Evolutionary conservation across 805 yeast species (phyloP).

Genomic region (Peterozyma xylosa): DNA sequence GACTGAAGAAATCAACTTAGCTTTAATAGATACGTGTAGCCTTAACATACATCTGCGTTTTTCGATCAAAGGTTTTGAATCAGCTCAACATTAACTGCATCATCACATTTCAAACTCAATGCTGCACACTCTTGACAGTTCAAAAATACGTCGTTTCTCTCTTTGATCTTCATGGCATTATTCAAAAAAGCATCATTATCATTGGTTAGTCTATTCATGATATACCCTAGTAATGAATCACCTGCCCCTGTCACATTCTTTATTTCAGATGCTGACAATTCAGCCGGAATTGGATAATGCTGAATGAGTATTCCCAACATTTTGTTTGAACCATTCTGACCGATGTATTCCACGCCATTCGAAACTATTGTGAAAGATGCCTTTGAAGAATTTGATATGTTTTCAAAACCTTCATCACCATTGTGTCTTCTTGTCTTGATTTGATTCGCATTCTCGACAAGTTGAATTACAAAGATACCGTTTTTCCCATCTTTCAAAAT

Average conservation of each 20-base stretch:
- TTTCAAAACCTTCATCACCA: constrained; percentile 13
- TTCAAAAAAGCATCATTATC: constrained; percentile 4
- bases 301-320: constrained; percentile 52
- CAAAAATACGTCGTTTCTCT: constrained; percentile 14
- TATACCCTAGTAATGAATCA: constrained; percentile 66
- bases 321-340: constrained; percentile 16
- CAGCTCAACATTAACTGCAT: constrained; percentile 17
- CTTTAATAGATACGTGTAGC: too few relatives aligned
- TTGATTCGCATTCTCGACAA: constrained; percentile 22
- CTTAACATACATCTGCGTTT: too few relatives aligned
- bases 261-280: constrained; percentile 30
- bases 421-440: constrained; percentile 19
- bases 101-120: constrained; percentile 14
- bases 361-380: constrained; percentile 14
- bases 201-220: constrained; percentile 35
- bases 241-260: constrained; percentile 85
- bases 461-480: constrained; percentile 47
- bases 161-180: constrained; percentile 6
- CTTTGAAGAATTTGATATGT: constrained; percentile 3
- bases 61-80: not conserved
- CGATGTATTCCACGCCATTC: constrained; percentile 5
- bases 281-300: constrained; percentile 40
- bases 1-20: too few relatives aligned
- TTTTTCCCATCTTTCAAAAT: constrained; percentile 59
- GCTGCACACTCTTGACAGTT: constrained; percentile 19